A percentile compares a stretch with the other conserved stretches of the same genome.
phyloP scores from a whole-genome alignment of 441 rosid genomes.

The Eutrema salsugineum region DNA sequence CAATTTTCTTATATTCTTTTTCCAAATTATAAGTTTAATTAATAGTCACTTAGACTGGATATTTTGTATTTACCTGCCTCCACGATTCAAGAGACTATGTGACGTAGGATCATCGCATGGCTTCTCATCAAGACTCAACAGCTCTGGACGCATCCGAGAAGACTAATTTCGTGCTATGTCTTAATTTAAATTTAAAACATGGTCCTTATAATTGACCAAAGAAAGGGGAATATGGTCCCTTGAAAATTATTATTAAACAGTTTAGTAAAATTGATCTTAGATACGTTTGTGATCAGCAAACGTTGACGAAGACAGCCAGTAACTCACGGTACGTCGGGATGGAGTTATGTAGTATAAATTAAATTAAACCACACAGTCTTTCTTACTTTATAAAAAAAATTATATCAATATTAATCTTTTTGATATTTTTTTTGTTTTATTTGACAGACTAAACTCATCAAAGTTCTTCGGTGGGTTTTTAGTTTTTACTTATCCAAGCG shows the following conservation, averaged over 20 bases:
- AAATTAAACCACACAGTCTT: not conserved
- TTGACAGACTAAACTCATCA: not conserved
- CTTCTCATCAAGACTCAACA: not conserved
- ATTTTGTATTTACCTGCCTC: not conserved
- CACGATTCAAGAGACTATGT: not conserved
- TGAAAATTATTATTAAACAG: not conserved
- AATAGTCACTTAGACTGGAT: not conserved
- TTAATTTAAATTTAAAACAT: not conserved
- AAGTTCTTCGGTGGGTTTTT: not conserved
- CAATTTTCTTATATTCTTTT: not conserved
- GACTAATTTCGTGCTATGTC: not conserved
- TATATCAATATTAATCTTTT: not conserved
- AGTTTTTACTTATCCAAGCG: not conserved
- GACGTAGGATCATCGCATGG: not conserved
- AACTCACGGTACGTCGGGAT: not conserved
- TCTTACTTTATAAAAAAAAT: not conserved
- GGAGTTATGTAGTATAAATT: not conserved
- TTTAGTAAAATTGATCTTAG: not conserved
- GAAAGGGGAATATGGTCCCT: not conserved
- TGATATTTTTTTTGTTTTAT: not conserved
- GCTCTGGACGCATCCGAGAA: not conserved
- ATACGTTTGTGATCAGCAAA: not conserved
- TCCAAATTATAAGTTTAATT: not conserved
- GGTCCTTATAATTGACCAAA: slow-evolving; percentile 1
- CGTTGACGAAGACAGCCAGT: not conserved